A percentile compares a stretch with the other conserved stretches of the same genome.
These are phyloP conservation scores for Wallacemonas sp. DNA, from an alignment of 208 protist genomes.

Conservation along the genomic window DNA sequence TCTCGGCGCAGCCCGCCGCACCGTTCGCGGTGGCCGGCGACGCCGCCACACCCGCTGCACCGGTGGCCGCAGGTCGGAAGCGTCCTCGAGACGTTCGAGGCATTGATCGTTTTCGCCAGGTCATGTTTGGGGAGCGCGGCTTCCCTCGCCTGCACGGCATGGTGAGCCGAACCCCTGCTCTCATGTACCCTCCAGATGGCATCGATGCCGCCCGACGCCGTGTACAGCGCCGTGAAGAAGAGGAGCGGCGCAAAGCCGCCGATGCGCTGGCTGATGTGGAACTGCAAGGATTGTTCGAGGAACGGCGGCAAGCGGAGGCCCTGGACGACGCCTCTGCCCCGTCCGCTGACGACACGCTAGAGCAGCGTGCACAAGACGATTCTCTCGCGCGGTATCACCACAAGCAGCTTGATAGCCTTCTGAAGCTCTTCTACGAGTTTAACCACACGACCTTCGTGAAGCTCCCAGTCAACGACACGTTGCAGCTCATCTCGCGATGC, in stretches of 20 bases:
- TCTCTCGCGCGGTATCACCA: slow-evolving; percentile 63
- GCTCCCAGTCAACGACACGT: slow-evolving; percentile 75
- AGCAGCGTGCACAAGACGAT: slow-evolving; percentile 8
- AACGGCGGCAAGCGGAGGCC: slow-evolving; percentile 10
- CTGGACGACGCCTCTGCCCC: background rate
- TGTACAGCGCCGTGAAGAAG: background rate
- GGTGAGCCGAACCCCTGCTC: slow-evolving; percentile 54
- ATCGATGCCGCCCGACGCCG: slow-evolving; percentile 46
- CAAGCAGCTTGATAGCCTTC: slow-evolving; percentile 66
- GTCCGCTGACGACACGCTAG: background rate
- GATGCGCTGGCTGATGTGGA: slow-evolving; percentile 4
- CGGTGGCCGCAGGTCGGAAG: slow-evolving; percentile 62
- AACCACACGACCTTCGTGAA: slow-evolving; percentile 86
- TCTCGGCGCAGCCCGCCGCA: slow-evolving; percentile 5
- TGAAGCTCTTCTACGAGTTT: slow-evolving; percentile 86
- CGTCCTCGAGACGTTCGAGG: slow-evolving; percentile 68
- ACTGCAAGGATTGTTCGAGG: slow-evolving; percentile 31
- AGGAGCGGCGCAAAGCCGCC: slow-evolving; percentile 1
- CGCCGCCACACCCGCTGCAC: background rate
- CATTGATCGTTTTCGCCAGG: slow-evolving; percentile 60
- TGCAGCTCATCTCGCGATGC: slow-evolving; percentile 72
- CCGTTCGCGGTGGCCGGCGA: background rate
- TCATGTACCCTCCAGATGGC: slow-evolving; percentile 85
- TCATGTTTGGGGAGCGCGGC: slow-evolving; percentile 74
- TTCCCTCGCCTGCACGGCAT: slow-evolving; percentile 76